Evolutionary conservation across 2,329 filamentous ascomycete genomes (phyloP), one percentile per base, ranked within the genome.

Genomic region (Paraphaeosphaeria minitans): DNA sequence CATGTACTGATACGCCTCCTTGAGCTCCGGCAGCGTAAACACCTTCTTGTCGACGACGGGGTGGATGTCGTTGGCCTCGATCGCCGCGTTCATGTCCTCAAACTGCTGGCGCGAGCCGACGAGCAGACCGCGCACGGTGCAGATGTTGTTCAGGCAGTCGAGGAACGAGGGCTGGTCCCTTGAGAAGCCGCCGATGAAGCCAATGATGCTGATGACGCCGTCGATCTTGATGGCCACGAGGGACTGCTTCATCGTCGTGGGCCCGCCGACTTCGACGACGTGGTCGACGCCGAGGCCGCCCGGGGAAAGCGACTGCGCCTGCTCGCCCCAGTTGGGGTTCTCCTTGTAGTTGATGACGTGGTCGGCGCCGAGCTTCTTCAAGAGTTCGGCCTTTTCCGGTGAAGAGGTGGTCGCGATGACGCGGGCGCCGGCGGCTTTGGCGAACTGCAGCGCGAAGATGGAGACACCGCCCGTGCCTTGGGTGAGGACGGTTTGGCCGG

Each of bases 401-500:
- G 80, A 82, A 1, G 82, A 84, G 0, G 84, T 87, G 0, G 85
- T 87, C 0, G 85, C 82, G 55, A 87, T 85, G 52, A 87, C 84
- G 7, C 71, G 79, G 0, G 84, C 85, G 29, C 84, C 85, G 0
- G 80, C 80, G 0, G 84, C 83, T 57, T 81, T 81, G 31, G 81
- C 81, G 59, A 83, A 82, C 61, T 79, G 88, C n/a, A 90, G 73
- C 3, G 83, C 88, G 58, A 89, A 89, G 59, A 90, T 81, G 61
- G 82, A 85, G 8, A 91, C 88, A 58, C 88, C 88, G 21, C 89
- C 88, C 0, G 87, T 90, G n/a, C 88, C 89, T 74, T 90, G 87
- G 1, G 87, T 87, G 35, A 91, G 80, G 3, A 91, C 87, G 53
- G 72, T 79, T 16, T 78, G 70, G 5, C 77, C 76, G 9, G 72